These are phyloP conservation scores for Ceratobasidium theobromae DNA, from an alignment of 1,284 basidiomycete genomes.

Conservation along the genomic window DNA sequence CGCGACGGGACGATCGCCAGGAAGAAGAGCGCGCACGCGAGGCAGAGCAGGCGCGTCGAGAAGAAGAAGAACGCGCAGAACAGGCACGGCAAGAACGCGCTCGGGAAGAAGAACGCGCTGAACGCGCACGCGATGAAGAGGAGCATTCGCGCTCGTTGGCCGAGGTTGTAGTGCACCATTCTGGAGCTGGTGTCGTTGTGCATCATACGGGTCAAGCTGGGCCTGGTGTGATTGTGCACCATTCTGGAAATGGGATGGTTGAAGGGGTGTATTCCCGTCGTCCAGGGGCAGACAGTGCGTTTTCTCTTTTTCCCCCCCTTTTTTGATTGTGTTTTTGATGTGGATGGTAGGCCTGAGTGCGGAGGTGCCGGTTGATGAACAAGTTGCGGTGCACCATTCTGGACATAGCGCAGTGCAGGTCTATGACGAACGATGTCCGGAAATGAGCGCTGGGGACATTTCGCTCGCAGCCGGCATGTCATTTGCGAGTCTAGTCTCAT, in stretches of 20 bases:
- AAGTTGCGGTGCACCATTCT: conserved; percentile 18
- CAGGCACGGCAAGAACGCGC: neutral
- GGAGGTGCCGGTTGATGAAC: neutral
- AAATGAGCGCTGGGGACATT: conserved; percentile 14
- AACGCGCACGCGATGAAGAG: neutral
- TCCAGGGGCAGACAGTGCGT: neutral
- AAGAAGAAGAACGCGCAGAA: neutral
- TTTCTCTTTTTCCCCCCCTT: too few species aligned
- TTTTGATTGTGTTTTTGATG: too few species aligned
- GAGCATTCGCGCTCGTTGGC: neutral
- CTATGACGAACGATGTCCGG: conserved; percentile 16
- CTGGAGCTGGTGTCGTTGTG: conserved; percentile 12
- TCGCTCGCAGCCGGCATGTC: conserved; percentile 8
- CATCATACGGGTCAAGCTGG: conserved; percentile 19
- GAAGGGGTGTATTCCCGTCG: conserved; percentile 11
- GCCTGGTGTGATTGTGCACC: conserved; percentile 14
- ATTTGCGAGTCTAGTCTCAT: conserved; percentile 21
- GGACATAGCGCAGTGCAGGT: conserved; percentile 26
- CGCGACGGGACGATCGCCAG: neutral
- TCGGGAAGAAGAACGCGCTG: neutral
- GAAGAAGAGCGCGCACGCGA: neutral
- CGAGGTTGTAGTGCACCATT: conserved; percentile 27
- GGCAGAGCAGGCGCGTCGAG: neutral
- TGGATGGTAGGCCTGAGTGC: too few species aligned
- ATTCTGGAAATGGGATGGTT: conserved; percentile 23